These are phyloP conservation scores for Glycine latifolia DNA, from an alignment of 306 rosid genomes.

Conservation along the genomic window DNA sequence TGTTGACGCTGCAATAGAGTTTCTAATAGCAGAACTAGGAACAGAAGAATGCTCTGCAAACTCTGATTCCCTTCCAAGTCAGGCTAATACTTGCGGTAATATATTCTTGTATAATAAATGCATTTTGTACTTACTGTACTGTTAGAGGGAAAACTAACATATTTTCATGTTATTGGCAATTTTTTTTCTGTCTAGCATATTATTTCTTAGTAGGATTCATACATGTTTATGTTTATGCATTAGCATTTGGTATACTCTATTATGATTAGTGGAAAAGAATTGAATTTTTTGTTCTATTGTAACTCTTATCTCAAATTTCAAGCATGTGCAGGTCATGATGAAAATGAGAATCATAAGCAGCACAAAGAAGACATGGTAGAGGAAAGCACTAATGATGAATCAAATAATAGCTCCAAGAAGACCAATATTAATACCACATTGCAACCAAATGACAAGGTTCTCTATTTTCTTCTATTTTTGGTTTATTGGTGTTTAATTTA, in stretches of 20 bases:
- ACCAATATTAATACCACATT: slow-evolving; percentile 43
- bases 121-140: slow-evolving; percentile 40
- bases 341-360: slow-evolving; percentile 45
- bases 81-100: slow-evolving; percentile 60
- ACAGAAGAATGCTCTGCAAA: slow-evolving; percentile 57
- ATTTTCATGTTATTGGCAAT: slow-evolving; percentile 19
- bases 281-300: slow-evolving; percentile 4
- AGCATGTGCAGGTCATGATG: slow-evolving; percentile 48
- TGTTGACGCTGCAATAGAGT: slow-evolving; percentile 80
- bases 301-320: slow-evolving; percentile 34
- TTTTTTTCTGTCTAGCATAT: not conserved
- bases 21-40: slow-evolving; percentile 79
- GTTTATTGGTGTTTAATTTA: not conserved
- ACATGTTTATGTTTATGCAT: slow-evolving; percentile 26
- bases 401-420: slow-evolving; percentile 41
- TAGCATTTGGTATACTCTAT: slow-evolving; percentile 8
- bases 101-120: slow-evolving; percentile 38
- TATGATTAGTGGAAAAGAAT: slow-evolving; percentile 4
- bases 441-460: slow-evolving; percentile 66
- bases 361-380: slow-evolving; percentile 47
- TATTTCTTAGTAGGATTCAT: not conserved
- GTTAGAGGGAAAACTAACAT: slow-evolving; percentile 27
- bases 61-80: slow-evolving; percentile 54
- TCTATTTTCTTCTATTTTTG: slow-evolving; percentile 24
- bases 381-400: slow-evolving; percentile 46